A percentile compares a stretch with the other conserved stretches of the same genome.
Conservation (phyloP, 306 rosid species). For the Trichosanthes cucumerina region DNA sequence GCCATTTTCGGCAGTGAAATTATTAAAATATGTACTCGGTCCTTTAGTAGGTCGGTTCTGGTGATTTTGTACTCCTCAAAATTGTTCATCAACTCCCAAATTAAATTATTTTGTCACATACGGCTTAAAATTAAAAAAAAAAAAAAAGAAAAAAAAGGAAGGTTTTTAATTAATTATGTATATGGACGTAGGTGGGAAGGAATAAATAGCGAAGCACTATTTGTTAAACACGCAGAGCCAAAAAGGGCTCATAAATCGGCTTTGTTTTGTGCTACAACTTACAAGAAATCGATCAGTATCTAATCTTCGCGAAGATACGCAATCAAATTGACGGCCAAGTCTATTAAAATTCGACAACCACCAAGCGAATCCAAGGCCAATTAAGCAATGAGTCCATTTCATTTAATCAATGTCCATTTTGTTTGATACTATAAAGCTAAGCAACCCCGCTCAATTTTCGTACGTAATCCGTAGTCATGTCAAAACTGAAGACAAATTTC, state of each 20-base stretch:
- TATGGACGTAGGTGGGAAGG: background rate
- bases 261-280: background rate
- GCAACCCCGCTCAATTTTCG: background rate
- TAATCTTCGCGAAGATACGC: background rate
- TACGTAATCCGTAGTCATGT: background rate
- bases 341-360: background rate
- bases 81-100: background rate
- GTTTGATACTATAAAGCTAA: background rate
- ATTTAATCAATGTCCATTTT: background rate
- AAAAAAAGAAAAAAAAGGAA: too few relatives aligned
- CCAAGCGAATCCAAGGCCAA: background rate
- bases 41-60: background rate
- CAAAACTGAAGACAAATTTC: too few relatives aligned
- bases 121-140: background rate
- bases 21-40: background rate
- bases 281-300: background rate
- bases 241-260: background rate
- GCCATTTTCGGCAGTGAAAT: background rate
- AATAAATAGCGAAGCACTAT: background rate
- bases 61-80: background rate
- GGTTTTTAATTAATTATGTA: too few relatives aligned
- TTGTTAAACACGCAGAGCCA: background rate
- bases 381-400: background rate
- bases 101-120: background rate
- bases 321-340: background rate